Evolutionary conservation across 768 basidiomycete genomes (phyloP).

Genomic region (Phaffia australis): DNA sequence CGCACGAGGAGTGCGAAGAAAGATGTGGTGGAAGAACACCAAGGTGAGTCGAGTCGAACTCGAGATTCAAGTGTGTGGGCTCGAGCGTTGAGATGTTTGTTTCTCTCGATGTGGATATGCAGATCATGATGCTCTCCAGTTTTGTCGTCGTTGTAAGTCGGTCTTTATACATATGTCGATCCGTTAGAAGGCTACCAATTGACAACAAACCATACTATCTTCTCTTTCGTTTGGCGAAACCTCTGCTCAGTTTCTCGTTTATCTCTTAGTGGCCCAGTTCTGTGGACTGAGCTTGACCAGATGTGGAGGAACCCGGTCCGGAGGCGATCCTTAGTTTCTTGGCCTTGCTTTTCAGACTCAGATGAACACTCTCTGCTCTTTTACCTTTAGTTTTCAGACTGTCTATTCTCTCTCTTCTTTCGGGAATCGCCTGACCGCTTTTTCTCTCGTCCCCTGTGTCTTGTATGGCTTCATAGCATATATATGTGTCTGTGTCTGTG

Average conservation of each 20-base stretch:
- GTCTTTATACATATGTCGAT: background rate
- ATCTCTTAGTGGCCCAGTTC: conserved; percentile 75
- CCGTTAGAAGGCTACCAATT: conserved; percentile 48
- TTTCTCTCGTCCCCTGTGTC: too few relatives aligned
- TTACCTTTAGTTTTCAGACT: too few relatives aligned
- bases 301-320: too few relatives aligned
- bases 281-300: conserved; percentile 66
- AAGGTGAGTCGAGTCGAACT: conserved; percentile 11
- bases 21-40: conserved; percentile 42
- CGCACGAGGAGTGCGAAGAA: conserved; percentile 62
- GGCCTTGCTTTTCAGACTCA: too few relatives aligned
- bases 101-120: background rate
- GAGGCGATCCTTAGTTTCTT: too few relatives aligned
- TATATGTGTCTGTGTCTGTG: too few relatives aligned
- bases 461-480: too few relatives aligned
- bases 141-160: conserved; percentile 45
- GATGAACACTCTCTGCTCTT: too few relatives aligned
- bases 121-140: conserved; percentile 47
- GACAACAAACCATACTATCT: conserved; percentile 22
- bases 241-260: conserved; percentile 54
- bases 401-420: too few relatives aligned
- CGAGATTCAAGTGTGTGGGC: background rate
- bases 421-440: too few relatives aligned
- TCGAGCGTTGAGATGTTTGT: background rate
- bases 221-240: conserved; percentile 2